Conservation (phyloP, 2,329 filamentous ascomycete species). For the Elsinoe australis region DNA sequence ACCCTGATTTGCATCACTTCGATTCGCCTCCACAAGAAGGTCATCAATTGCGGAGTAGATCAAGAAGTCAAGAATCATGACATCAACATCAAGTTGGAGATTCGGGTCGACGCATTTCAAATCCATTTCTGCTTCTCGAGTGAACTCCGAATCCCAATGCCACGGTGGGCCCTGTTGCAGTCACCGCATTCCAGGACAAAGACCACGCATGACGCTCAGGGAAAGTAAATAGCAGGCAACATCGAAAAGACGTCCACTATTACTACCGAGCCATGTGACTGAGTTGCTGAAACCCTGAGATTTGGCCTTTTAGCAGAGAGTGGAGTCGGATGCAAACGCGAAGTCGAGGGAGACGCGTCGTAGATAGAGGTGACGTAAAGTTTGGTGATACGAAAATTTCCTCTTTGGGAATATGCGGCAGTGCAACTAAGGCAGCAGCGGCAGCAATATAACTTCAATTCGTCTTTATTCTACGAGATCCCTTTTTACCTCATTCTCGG, state of each 20-base stretch:
- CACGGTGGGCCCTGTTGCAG: too few species aligned
- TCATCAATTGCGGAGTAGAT: conserved; percentile 40
- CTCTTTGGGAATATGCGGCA: background rate
- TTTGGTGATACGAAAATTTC: background rate
- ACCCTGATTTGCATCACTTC: conserved; percentile 14
- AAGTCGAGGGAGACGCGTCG: background rate
- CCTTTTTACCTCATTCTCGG: background rate
- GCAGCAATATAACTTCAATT: too few species aligned
- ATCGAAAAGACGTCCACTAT: too few species aligned
- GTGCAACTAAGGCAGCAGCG: conserved; percentile 6
- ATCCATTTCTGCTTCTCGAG: conserved; percentile 7
- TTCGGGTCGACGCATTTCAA: conserved; percentile 4
- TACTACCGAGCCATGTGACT: too few species aligned
- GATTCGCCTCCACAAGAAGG: conserved; percentile 33
- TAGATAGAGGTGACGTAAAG: background rate
- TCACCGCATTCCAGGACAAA: too few species aligned
- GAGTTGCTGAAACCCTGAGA: too few species aligned
- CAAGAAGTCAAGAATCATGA: conserved; percentile 52
- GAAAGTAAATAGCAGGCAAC: too few species aligned
- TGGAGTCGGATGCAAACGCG: background rate
- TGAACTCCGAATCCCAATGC: background rate
- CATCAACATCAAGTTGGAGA: conserved; percentile 41
- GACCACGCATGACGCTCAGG: too few species aligned
- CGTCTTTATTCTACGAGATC: too few species aligned
- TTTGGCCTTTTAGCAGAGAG: too few species aligned